Conservation (phyloP, 176 grass and related monocot genomes). For the Ananas comosus region DNA sequence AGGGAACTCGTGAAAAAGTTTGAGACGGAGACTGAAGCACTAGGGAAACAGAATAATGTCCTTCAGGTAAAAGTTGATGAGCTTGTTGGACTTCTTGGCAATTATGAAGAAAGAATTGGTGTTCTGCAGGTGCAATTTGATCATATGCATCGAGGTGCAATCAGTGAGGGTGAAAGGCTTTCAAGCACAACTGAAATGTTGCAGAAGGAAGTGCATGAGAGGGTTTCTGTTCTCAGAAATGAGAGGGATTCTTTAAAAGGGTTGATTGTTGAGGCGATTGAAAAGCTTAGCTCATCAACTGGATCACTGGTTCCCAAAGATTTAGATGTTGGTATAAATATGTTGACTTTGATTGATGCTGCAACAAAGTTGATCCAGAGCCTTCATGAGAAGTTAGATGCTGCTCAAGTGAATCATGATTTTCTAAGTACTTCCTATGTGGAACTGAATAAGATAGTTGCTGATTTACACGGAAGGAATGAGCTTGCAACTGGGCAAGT, state of each 20-base stretch:
- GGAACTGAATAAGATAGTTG: conserved; percentile 28
- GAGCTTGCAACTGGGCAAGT: conserved; percentile 35
- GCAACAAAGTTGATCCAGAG: conserved; percentile 35
- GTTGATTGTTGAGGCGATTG: conserved; percentile 32
- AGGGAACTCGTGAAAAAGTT: conserved; percentile 33
- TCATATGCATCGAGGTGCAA: conserved; percentile 37
- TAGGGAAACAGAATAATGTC: conserved; percentile 29
- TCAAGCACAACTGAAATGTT: conserved; percentile 50
- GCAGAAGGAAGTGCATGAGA: conserved; percentile 49
- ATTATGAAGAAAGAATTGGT: conserved; percentile 46
- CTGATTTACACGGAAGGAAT: conserved; percentile 41
- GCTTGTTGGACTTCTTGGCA: conserved; percentile 42
- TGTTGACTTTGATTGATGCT: conserved; percentile 47
- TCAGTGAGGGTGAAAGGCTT: conserved; percentile 39
- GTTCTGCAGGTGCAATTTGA: conserved; percentile 46
- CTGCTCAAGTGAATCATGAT: conserved; percentile 43
- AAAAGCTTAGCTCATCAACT: conserved; percentile 37
- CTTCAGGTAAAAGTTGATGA: conserved; percentile 60
- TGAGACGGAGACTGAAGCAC: conserved; percentile 33
- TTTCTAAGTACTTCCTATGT: conserved; percentile 36
- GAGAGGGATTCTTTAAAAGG: conserved; percentile 41
- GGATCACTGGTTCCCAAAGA: conserved; percentile 25
- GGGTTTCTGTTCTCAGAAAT: conserved; percentile 38
- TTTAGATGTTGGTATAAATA: conserved; percentile 20
- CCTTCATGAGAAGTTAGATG: conserved; percentile 41